Evolutionary conservation across 768 basidiomycete genomes (phyloP), one percentile per base, ranked within the genome.

Genomic region (Vararia minispora): DNA sequence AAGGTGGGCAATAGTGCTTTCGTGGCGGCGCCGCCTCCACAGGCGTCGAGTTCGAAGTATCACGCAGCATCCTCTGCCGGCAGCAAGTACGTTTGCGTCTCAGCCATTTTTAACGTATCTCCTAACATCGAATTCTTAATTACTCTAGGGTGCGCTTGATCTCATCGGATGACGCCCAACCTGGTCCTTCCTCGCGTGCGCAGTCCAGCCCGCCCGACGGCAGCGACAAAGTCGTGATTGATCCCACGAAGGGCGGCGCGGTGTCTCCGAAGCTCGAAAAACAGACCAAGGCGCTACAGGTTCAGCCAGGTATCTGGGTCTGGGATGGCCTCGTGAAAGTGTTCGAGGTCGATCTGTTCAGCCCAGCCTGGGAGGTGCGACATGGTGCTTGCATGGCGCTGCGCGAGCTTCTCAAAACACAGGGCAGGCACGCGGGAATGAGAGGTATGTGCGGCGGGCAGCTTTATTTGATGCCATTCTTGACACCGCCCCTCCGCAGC

Each of bases 311-410:
- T 0, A 60, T 64, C 21, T 92, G 88, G 88, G 68, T 87, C 1
- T 92, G 89, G 89, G 82, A 84, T 48, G 85, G 81, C 13, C 71
- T 89, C 9, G 74, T 79, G 10, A 76, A 76, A 44, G 66, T 90
- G 6, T 66, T 97, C 6, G 80, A 83, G 52, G 79, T 89, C 5
- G 82, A 86, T 50, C 60, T 97, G 6, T 81, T 88, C 50, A 89
- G 82, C 50, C 71, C 80, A 3, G 70, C 77, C 3, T 98, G 95
- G 95, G 91, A 98, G 58, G 76, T 83, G 11, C 72, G 95, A 35
- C 95, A 99, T 51, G 95, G 95, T 25, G 83, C 91, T 12, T 85
- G 90, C 0, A 75, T 95, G 69, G 91, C 87, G 1, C 57, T 98
- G 22, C 72, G 90, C 32, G 95, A 97, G 53, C 58, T 98, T 31